These are phyloP conservation scores for Xylaria digitata DNA, from an alignment of 2,329 filamentous ascomycete genomes.

Conservation along the genomic window DNA sequence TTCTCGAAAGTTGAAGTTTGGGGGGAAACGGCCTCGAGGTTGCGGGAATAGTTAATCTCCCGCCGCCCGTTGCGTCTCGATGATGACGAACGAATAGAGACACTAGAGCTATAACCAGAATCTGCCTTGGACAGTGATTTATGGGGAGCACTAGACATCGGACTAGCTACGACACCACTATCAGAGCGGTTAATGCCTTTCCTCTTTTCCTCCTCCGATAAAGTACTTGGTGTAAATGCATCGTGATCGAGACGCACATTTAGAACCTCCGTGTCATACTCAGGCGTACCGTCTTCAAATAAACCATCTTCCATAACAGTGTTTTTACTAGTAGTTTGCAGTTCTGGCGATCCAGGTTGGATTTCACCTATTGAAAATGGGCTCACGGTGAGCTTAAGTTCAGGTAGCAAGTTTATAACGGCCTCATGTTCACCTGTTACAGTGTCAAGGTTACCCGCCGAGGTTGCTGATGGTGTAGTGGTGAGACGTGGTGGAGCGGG, in stretches of 20 bases:
- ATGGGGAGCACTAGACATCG: conserved; percentile 56
- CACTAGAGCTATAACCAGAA: conserved; percentile 71
- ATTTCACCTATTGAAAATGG: conserved; percentile 53
- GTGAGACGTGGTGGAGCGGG: neutral
- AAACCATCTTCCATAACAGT: conserved; percentile 61
- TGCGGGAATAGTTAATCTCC: conserved; percentile 44
- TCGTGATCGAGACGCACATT: conserved; percentile 54
- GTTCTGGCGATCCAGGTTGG: conserved; percentile 47
- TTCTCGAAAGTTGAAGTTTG: conserved; percentile 8
- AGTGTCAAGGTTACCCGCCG: neutral
- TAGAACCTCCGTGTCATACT: conserved; percentile 44
- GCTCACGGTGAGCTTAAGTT: conserved; percentile 46
- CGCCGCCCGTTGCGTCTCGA: conserved; percentile 46
- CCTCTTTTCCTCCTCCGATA: conserved; percentile 38
- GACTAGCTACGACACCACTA: conserved; percentile 63
- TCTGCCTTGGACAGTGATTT: conserved; percentile 67
- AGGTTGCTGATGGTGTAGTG: neutral
- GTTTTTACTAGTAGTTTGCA: conserved; percentile 61
- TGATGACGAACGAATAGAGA: conserved; percentile 65
- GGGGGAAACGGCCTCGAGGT: conserved; percentile 22
- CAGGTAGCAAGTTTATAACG: conserved; percentile 38
- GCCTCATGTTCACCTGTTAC: conserved; percentile 14
- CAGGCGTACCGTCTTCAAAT: conserved; percentile 56
- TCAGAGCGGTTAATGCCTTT: conserved; percentile 55
- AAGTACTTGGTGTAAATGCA: conserved; percentile 40